These are phyloP conservation scores for Zalaria sp. DNA, from an alignment of 2,329 filamentous ascomycete species.

Conservation along the genomic window DNA sequence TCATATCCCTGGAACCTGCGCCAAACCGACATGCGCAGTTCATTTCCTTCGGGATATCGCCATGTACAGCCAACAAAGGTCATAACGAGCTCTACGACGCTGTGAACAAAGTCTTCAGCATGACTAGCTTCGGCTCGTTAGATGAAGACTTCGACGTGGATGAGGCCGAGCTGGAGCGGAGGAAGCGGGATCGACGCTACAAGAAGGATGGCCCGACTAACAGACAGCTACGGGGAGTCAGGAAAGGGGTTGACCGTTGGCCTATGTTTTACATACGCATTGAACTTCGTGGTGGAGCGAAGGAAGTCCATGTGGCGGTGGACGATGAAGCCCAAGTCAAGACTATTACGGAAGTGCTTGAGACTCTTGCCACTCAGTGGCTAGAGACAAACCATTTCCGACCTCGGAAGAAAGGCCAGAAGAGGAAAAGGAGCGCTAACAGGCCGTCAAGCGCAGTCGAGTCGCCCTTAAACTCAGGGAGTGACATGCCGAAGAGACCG, in stretches of 20 bases:
- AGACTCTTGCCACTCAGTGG: slow-evolving; percentile 58
- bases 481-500: too few species aligned
- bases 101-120: slow-evolving; percentile 61
- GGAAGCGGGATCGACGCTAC: slow-evolving; percentile 24
- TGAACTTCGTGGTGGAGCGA: slow-evolving; percentile 15
- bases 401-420: slow-evolving; percentile 26
- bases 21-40: slow-evolving; percentile 67
- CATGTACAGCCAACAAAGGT: slow-evolving; percentile 41
- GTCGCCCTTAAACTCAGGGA: too few species aligned
- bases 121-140: slow-evolving; percentile 59
- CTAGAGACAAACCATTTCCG: slow-evolving; percentile 57
- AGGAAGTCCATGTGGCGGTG: not conserved
- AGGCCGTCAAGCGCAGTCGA: not conserved
- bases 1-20: slow-evolving; percentile 55
- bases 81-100: slow-evolving; percentile 60
- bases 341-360: slow-evolving; percentile 49
- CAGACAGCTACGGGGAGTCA: slow-evolving; percentile 36
- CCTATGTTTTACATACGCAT: slow-evolving; percentile 82
- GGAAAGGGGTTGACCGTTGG: slow-evolving; percentile 64
- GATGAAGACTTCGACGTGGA: slow-evolving; percentile 30
- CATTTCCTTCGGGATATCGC: slow-evolving; percentile 61
- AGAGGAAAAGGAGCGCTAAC: slow-evolving; percentile 1
- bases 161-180: slow-evolving; percentile 22
- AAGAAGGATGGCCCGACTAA: slow-evolving; percentile 35
- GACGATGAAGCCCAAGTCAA: slow-evolving; percentile 28